phyloP scores from a whole-genome alignment of 1,284 basidiomycete species.

The Taiwanofungus camphoratus region DNA sequence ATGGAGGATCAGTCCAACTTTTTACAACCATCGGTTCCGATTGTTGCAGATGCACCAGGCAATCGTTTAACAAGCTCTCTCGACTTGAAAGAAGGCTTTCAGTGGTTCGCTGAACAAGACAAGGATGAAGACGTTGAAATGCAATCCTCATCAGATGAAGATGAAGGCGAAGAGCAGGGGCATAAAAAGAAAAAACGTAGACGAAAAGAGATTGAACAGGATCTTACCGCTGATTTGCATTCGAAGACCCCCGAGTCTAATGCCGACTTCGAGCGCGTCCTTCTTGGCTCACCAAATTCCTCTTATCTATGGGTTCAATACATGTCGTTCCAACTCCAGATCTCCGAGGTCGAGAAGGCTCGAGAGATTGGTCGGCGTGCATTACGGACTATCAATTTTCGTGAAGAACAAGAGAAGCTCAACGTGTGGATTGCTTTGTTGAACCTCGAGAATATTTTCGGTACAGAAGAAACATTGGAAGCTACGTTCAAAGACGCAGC shows the following conservation, averaged over 20 bases:
- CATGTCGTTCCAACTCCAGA: conserved; percentile 96
- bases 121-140: conserved; percentile 31
- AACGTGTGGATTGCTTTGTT: conserved; percentile 98
- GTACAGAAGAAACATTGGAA: conserved; percentile 78
- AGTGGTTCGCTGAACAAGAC: conserved; percentile 50
- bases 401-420: conserved; percentile 94
- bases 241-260: conserved; percentile 84
- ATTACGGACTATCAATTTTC: conserved; percentile 84
- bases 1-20: conserved; percentile 19
- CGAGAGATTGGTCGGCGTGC: conserved; percentile 84
- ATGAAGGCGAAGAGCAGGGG: conserved; percentile 37
- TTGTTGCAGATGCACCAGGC: neutral
- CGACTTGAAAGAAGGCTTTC: conserved; percentile 57
- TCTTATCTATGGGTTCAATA: conserved; percentile 99
- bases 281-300: conserved; percentile 95
- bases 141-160: conserved; percentile 41
- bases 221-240: conserved; percentile 83
- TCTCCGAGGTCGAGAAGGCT: conserved; percentile 94
- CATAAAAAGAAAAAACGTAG: conserved; percentile 62
- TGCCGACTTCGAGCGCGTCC: conserved; percentile 90
- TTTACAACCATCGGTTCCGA: conserved; percentile 9
- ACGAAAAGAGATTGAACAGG: conserved; percentile 70
- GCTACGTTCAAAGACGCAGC: conserved; percentile 86
- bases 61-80: conserved; percentile 32
- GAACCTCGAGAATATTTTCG: conserved; percentile 94